Conservation (phyloP, 2,329 filamentous ascomycete species). For the Diaporthe aspalathi region DNA sequence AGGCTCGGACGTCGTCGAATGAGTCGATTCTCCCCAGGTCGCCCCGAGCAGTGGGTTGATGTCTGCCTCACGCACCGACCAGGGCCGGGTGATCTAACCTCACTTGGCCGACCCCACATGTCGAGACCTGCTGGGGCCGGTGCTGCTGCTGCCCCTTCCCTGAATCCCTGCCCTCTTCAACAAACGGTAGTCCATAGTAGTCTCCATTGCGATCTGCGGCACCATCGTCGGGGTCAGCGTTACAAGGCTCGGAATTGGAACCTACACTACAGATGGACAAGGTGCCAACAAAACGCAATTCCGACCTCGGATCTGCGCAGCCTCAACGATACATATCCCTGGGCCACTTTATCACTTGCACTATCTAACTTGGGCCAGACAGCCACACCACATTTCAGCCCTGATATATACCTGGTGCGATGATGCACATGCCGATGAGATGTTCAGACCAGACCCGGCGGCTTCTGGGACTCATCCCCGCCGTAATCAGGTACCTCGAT, state of each 20-base stretch:
- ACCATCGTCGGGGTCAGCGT: not conserved
- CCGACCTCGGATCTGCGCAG: constrained; percentile 4
- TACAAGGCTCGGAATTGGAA: not conserved
- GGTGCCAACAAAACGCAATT: not conserved
- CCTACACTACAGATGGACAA: not conserved
- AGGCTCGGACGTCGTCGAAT: not conserved
- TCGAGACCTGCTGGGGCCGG: not conserved
- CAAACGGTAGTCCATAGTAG: not conserved
- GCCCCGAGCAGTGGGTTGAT: not conserved
- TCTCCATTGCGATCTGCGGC: constrained; percentile 17
- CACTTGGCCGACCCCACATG: not conserved
- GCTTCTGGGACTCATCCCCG: not conserved
- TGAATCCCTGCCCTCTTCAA: too few relatives aligned
- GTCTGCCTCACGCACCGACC: constrained; percentile 3
- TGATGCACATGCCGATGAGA: not conserved
- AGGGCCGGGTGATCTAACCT: constrained; percentile 16
- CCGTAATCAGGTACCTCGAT: not conserved
- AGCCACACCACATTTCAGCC: not conserved
- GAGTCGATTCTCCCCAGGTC: constrained; percentile 3
- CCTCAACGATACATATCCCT: not conserved
- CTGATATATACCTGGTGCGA: not conserved
- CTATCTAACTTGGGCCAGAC: not conserved
- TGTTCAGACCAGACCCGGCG: not conserved
- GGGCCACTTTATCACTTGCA: constrained; percentile 1
- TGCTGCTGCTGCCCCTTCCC: constrained; percentile 5